Percentiles rank a stretch among this genome's conserved stretches.
Conservation (phyloP, 139 green algal genomes). For the Chlorella sp. region DNA sequence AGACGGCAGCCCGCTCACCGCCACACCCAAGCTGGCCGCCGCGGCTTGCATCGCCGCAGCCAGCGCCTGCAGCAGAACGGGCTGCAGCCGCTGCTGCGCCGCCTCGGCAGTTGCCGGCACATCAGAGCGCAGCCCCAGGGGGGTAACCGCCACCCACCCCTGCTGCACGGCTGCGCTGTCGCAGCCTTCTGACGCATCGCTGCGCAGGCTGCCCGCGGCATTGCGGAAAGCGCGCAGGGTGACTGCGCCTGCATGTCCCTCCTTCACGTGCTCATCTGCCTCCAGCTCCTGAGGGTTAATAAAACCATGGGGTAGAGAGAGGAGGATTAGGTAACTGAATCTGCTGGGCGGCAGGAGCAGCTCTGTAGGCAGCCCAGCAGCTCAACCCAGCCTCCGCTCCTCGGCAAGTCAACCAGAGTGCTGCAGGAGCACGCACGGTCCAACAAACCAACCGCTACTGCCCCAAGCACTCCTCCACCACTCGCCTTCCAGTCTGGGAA, state of each 20-base stretch:
- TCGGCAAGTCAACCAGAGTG: not conserved
- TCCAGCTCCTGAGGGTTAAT: slow-evolving; percentile 30
- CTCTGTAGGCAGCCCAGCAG: not conserved
- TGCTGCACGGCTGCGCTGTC: slow-evolving; percentile 70
- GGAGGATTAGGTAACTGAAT: not conserved
- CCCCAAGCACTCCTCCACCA: not conserved
- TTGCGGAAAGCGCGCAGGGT: slow-evolving; percentile 42
- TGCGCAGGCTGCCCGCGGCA: slow-evolving; percentile 15
- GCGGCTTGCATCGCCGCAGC: slow-evolving; percentile 8
- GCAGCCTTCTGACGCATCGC: slow-evolving; percentile 53
- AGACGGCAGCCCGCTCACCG: not conserved
- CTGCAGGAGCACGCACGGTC: not conserved
- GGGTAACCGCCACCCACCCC: slow-evolving; percentile 70
- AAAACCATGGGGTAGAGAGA: not conserved
- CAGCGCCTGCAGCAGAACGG: not conserved
- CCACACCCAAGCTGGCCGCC: not conserved
- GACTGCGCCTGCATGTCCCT: slow-evolving; percentile 25
- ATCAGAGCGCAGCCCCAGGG: slow-evolving; percentile 52
- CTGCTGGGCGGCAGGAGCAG: not conserved
- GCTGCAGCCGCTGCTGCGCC: slow-evolving; percentile 1
- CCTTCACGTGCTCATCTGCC: slow-evolving; percentile 22
- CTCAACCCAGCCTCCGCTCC: not conserved
- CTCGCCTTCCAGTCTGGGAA: slow-evolving; percentile 20
- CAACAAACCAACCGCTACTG: too few species aligned
- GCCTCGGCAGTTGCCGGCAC: slow-evolving; percentile 5